A percentile compares a stretch with the other conserved stretches of the same genome.
Evolutionary conservation across 176 grass and related monocot species (phyloP).

Genomic region (Zea luxurians): DNA sequence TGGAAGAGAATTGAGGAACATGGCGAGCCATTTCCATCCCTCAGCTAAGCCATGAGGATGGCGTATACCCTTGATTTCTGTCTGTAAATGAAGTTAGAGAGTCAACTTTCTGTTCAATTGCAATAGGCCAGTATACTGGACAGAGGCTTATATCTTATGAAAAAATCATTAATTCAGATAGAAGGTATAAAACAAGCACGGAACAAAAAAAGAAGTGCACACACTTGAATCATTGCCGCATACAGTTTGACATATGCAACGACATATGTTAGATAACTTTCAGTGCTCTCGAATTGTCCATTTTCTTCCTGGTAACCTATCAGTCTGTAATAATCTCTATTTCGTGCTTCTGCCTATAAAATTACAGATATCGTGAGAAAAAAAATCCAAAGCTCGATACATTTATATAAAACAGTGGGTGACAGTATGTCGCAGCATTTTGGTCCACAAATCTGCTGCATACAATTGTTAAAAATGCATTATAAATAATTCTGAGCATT

Average conservation of each 20-base stretch:
- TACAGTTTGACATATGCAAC: conserved; percentile 80
- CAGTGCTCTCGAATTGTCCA: conserved; percentile 69
- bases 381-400: not conserved
- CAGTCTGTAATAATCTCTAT: conserved; percentile 59
- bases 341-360: conserved; percentile 56
- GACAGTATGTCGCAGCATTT: not conserved
- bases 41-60: conserved; percentile 84
- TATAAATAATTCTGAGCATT: conserved; percentile 14
- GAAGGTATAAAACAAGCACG: not conserved
- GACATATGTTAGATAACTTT: conserved; percentile 60
- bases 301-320: conserved; percentile 86
- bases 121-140: conserved; percentile 18
- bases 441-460: conserved; percentile 1
- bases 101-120: conserved; percentile 29
- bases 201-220: conserved; percentile 17
- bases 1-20: conserved; percentile 78
- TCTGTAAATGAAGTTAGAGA: conserved; percentile 46
- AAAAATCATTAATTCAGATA: not conserved
- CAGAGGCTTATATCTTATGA: not conserved
- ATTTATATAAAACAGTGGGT: not conserved
- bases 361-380: conserved; percentile 26
- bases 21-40: conserved; percentile 86
- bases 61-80: conserved; percentile 61
- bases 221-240: conserved; percentile 89
- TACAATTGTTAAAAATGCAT: conserved; percentile 16